Evolutionary conservation across 768 basidiomycete genomes (phyloP).

Genomic region (Boletus reticuloceps): DNA sequence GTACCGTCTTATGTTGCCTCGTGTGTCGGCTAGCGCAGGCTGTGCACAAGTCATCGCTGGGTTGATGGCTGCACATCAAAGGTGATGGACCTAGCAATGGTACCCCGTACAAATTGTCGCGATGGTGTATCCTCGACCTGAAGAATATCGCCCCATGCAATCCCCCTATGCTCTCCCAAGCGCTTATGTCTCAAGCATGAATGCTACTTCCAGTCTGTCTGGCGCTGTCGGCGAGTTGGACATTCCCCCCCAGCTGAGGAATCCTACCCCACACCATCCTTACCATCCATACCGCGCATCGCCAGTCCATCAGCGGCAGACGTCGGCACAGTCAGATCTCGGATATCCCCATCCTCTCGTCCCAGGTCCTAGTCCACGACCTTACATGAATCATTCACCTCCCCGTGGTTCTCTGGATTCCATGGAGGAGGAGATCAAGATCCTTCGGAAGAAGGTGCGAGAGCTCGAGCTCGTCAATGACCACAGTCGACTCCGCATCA

Average conservation of each 20-base stretch:
- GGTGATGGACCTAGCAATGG: conserved; percentile 23
- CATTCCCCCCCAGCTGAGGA: conserved; percentile 35
- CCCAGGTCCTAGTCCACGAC: conserved; percentile 17
- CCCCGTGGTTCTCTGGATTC: conserved; percentile 16
- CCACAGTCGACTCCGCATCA: conserved; percentile 45
- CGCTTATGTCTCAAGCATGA: conserved; percentile 43
- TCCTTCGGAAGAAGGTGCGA: conserved; percentile 54
- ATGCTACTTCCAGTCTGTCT: conserved; percentile 47
- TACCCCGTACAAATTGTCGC: conserved; percentile 27
- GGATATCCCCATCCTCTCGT: conserved; percentile 16
- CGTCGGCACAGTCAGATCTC: conserved; percentile 21
- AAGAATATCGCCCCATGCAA: conserved; percentile 34
- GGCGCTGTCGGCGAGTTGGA: conserved; percentile 61
- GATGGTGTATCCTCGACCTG: conserved; percentile 36
- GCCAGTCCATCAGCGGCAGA: conserved; percentile 23
- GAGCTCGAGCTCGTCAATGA: conserved; percentile 64
- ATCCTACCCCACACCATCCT: conserved; percentile 26
- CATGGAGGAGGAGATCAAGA: conserved; percentile 50
- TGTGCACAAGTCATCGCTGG: conserved; percentile 29
- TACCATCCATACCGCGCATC: conserved; percentile 26
- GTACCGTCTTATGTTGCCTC: conserved; percentile 27
- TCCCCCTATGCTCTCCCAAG: conserved; percentile 31
- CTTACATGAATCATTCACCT: conserved; percentile 20
- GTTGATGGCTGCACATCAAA: conserved; percentile 24
- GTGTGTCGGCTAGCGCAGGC: conserved; percentile 28